phyloP scores from a whole-genome alignment of 83 land plant species.

The Thuja plicata region DNA sequence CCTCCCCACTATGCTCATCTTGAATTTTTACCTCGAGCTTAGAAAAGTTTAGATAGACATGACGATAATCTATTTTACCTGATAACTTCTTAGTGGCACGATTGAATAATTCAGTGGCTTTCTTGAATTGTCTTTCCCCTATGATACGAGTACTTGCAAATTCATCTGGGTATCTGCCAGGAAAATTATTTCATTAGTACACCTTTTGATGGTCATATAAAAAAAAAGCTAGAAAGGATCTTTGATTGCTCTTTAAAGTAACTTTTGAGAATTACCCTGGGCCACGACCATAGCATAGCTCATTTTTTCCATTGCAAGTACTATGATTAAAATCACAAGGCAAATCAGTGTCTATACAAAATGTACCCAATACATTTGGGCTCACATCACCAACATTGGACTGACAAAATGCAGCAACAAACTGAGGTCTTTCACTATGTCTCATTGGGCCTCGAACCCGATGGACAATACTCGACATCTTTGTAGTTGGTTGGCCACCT shows the following conservation, averaged over 20 bases:
- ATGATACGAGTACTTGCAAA: conserved; percentile 74
- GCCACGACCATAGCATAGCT: conserved; percentile 93
- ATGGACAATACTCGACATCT: conserved; percentile 27
- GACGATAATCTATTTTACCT: conserved; percentile 71
- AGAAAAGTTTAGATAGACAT: conserved; percentile 71
- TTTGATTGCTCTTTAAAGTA: background rate
- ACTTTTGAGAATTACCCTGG: conserved; percentile 70
- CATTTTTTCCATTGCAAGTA: conserved; percentile 93
- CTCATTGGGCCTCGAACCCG: conserved; percentile 52
- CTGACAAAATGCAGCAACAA: conserved; percentile 95
- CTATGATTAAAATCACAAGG: conserved; percentile 98
- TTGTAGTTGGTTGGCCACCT: conserved; percentile 39
- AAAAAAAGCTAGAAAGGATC: background rate
- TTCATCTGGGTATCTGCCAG: conserved; percentile 76
- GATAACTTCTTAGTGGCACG: conserved; percentile 46
- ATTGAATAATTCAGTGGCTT: conserved; percentile 53
- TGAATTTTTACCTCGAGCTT: conserved; percentile 57
- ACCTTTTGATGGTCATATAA: background rate
- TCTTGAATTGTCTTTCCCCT: conserved; percentile 65
- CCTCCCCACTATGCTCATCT: conserved; percentile 27
- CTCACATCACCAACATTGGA: conserved; percentile 95
- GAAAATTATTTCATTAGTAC: background rate
- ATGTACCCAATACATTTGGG: conserved; percentile 93
- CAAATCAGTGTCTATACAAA: conserved; percentile 83
- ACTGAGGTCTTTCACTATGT: conserved; percentile 48